Base-by-base conservation (phyloP, 495 filamentous ascomycete species). In the Annulohypoxylon bovei region DNA sequence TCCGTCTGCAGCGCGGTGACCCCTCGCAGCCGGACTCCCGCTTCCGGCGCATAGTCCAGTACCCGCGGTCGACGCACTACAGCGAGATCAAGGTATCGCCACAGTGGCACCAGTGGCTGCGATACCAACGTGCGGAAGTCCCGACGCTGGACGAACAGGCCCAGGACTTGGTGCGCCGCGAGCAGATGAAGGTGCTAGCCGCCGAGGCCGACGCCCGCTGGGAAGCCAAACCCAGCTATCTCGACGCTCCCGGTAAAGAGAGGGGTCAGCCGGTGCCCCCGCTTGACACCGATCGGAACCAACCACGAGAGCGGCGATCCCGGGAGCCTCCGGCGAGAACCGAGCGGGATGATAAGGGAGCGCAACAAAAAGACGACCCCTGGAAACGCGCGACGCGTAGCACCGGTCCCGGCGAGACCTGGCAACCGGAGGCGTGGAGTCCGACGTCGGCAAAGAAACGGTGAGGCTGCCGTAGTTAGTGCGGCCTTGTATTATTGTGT, bases 61-160 rank as follows among this genome's bases (percentile, higher is more conserved):
- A 81, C 71, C 83, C 82, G 0, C 81, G 82, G 0, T 82, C 82
- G 53, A 87, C 86, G 1, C 90, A 92, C 71, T 87, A 86, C 77
- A 84, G 82, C 72, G 90, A 95, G 55, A 87, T 96, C 30, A 61
- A 65, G 6, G 75, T 83, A 62, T 71, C 82, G 81, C 91, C 95
- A 1, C 89, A 91, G 82, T 99, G 95, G 95, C 92, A 95, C 78
- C 95, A 98, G 77, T 99, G 95, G 95, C 89, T 99, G 11, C 93
- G 96, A 37, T 87, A 96, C 70, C 91, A 92, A 7, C 91, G 95
- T 4, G 16, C 74, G 6, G 76, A 87, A 6, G 83, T 96, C 0
- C 95, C 95, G 0, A 88, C 87, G 0, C 80, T 97, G 16, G 70
- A 83, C 16, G 95, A 99, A 78, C 95, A 96, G 71, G 80, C 82